Base-by-base conservation (phyloP, 2,329 filamentous ascomycete species). In the Neophaeococcomyces aloes region DNA sequence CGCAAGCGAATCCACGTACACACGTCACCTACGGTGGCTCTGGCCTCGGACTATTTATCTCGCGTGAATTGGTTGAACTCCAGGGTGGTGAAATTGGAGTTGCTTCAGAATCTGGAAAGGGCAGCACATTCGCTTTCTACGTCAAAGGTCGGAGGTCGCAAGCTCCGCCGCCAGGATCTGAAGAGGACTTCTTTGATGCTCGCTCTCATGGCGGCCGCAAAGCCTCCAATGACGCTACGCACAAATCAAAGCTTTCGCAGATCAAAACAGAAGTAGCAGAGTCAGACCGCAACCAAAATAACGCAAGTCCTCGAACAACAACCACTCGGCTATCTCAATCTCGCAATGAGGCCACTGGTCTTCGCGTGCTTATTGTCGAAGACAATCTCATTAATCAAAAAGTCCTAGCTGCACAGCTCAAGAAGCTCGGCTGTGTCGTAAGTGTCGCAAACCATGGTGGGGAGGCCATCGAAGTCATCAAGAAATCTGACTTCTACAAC, bases 21-120 rank as follows among this genome's bases (percentile, higher is more conserved):
- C 83, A 86, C 51, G 78, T 86, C 13, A 78, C 85, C 53, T 87
- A 89, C 51, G 85, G 84, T 17, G 85, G 85, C 0, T 84, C 79
- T 0, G 85, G 85, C 0, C 70, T 91, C 1, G 85, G 85, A 0
- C 67, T 89, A 0, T 89, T 87, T 60, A 88, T 89, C 51, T 84
- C 79, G 29, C 74, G 83, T 18, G 76, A 84, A 43, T 69, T 91
- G n/a, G 85, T 83, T 0, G 84, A 89, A 57, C 66, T 89, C 8
- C 83, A 88, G 58, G 83, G 83, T 15, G 85, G 85, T 3, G 79
- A 84, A 48, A 87, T 91, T 36, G 84, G 83, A 2, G 80, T 89
- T 0, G 68, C 70, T 13, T 74, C 70, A 3, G 68, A 73, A 51
- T 65, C 71, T 34, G 73, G 70, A 2, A 66, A 69, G 35, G 74